phyloP scores from a whole-genome alignment of 768 basidiomycete species.

The Candolleomyces aberdarensis region DNA sequence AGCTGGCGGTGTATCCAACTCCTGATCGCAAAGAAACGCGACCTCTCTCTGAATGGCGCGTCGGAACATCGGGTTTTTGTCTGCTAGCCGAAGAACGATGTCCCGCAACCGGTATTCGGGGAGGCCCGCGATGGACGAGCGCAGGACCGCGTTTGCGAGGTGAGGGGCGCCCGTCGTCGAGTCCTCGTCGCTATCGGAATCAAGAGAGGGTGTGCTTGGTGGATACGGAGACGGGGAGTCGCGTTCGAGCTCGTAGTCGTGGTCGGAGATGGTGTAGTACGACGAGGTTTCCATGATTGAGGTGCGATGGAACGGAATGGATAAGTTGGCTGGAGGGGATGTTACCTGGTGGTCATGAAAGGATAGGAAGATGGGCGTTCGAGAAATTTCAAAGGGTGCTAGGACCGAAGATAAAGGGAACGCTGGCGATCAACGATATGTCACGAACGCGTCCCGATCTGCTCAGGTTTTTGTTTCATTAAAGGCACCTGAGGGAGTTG shows the following conservation, averaged over 20 bases:
- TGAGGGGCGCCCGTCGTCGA: constrained; percentile 3
- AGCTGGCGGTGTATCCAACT: constrained; percentile 15
- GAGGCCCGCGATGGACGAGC: constrained; percentile 32
- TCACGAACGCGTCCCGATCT: background rate
- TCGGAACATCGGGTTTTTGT: constrained; percentile 31
- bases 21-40: background rate
- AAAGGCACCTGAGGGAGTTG: background rate
- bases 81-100: constrained; percentile 35
- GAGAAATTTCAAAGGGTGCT: background rate
- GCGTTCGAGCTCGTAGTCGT: constrained; percentile 15
- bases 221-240: constrained; percentile 23
- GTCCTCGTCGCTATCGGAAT: constrained; percentile 20
- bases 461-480: background rate
- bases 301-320: background rate
- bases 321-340: background rate
- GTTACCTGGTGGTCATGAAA: background rate
- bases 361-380: background rate
- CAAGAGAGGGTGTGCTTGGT: constrained; percentile 21
- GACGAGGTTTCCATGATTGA: background rate
- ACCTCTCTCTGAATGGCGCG: constrained; percentile 39
- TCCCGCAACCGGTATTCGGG: constrained; percentile 37
- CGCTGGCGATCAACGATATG: background rate
- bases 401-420: background rate
- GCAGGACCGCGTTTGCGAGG: constrained; percentile 17
- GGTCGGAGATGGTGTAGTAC: constrained; percentile 7